phyloP scores from a whole-genome alignment of 768 basidiomycete species.

The Trametes gibbosa region DNA sequence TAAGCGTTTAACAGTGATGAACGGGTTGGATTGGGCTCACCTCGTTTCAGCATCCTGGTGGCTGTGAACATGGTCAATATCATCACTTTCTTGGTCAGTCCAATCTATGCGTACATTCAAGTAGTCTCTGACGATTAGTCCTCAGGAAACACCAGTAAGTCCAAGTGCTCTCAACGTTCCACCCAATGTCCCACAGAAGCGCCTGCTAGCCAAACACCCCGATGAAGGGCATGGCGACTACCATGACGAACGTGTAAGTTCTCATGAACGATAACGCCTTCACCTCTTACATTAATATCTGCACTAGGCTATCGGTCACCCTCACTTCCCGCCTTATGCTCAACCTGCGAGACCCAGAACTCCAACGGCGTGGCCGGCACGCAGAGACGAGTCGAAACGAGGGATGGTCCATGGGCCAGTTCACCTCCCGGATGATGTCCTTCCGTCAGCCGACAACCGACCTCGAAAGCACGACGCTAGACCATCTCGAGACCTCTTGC shows the following conservation, averaged over 20 bases:
- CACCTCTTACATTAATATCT: not conserved
- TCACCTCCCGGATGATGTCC: conserved; percentile 6
- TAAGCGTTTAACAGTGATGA: not conserved
- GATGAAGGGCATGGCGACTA: conserved; percentile 10
- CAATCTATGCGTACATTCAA: not conserved
- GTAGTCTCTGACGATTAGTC: too few species aligned
- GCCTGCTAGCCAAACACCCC: conserved; percentile 1
- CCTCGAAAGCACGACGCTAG: not conserved
- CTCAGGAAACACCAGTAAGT: conserved; percentile 6
- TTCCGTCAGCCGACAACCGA: conserved; percentile 1
- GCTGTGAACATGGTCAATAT: conserved; percentile 14
- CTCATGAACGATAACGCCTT: not conserved
- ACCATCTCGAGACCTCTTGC: not conserved
- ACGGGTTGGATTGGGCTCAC: not conserved
- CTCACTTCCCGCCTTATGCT: conserved; percentile 10
- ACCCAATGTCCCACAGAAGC: not conserved
- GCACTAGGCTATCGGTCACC: not conserved
- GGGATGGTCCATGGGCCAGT: conserved; percentile 8
- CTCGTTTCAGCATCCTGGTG: conserved; percentile 2
- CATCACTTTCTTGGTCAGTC: conserved; percentile 8
- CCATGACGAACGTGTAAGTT: conserved; percentile 11
- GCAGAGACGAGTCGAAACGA: conserved; percentile 1
- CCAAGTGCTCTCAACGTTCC: not conserved
- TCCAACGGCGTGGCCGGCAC: not conserved
- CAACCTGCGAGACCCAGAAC: conserved; percentile 3